phyloP scores from a whole-genome alignment of 192 early-diverging fungal genomes.

The Gigaspora rosea region DNA sequence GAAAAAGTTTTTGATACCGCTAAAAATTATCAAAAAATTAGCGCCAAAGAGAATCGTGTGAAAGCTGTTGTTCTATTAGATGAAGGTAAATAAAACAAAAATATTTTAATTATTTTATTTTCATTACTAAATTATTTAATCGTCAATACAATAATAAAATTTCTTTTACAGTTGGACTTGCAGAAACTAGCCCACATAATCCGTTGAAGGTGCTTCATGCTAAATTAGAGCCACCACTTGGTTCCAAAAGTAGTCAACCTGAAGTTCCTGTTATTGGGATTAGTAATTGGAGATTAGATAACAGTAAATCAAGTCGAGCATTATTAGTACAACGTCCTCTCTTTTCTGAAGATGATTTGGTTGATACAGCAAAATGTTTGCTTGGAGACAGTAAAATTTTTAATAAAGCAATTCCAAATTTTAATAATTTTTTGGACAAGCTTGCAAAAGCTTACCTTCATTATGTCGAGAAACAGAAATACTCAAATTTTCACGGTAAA shows the following conservation, averaged over 20 bases:
- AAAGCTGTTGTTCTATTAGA: slow-evolving; percentile 22
- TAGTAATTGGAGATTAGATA: too few species aligned
- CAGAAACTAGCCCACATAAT: too few species aligned
- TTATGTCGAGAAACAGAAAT: slow-evolving; percentile 7
- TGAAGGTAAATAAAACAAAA: background rate
- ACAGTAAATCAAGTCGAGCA: background rate
- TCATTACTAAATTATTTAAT: background rate
- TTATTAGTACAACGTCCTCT: background rate
- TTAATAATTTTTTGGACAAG: background rate
- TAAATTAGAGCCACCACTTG: too few species aligned
- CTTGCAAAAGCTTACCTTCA: background rate
- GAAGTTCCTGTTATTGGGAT: too few species aligned
- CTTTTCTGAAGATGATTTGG: background rate
- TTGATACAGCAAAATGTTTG: background rate
- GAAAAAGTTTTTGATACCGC: slow-evolving; percentile 29
- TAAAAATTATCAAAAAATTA: slow-evolving; percentile 20
- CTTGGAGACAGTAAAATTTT: background rate
- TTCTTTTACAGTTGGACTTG: background rate
- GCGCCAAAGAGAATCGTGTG: background rate
- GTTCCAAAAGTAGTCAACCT: too few species aligned
- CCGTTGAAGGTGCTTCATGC: too few species aligned
- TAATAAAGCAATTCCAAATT: background rate
- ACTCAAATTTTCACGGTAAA: slow-evolving; percentile 9
- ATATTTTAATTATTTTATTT: background rate
- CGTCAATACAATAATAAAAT: background rate